These are phyloP conservation scores for Gyrodon lividus DNA, from an alignment of 768 basidiomycete species.

Conservation along the genomic window DNA sequence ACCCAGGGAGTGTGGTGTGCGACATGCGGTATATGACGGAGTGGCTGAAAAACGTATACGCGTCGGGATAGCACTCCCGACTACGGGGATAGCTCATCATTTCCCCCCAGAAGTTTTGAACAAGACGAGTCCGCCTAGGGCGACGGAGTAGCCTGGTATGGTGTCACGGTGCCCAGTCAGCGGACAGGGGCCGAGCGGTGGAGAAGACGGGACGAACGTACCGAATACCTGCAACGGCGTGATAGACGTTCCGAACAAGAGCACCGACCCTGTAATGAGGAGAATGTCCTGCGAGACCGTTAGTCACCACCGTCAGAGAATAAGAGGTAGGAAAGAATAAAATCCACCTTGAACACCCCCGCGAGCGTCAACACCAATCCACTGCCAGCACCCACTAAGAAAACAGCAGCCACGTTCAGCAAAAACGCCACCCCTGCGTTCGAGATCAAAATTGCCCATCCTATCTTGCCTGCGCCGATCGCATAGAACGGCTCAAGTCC, in stretches of 20 bases:
- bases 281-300: conserved; percentile 73
- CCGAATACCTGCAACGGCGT: conserved; percentile 85
- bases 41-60: too few species aligned
- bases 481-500: conserved; percentile 84
- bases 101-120: conserved; percentile 79
- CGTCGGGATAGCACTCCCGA: too few species aligned
- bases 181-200: neutral
- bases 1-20: too few species aligned
- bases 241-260: conserved; percentile 78
- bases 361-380: conserved; percentile 90
- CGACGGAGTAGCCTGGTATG: conserved; percentile 80
- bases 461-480: conserved; percentile 49
- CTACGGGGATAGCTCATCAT: conserved; percentile 23
- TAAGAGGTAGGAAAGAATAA: neutral
- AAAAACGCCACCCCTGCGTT: conserved; percentile 89
- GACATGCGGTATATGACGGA: too few species aligned
- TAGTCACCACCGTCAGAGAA: neutral
- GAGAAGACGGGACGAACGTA: conserved; percentile 23
- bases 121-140: conserved; percentile 77
- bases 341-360: conserved; percentile 83
- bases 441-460: conserved; percentile 68
- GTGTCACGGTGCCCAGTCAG: neutral
- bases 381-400: conserved; percentile 85
- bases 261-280: conserved; percentile 86
- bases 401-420: conserved; percentile 91